Evolutionary conservation across 2,329 filamentous ascomycete species (phyloP).

Genomic region (Calonectria hawksworthii): DNA sequence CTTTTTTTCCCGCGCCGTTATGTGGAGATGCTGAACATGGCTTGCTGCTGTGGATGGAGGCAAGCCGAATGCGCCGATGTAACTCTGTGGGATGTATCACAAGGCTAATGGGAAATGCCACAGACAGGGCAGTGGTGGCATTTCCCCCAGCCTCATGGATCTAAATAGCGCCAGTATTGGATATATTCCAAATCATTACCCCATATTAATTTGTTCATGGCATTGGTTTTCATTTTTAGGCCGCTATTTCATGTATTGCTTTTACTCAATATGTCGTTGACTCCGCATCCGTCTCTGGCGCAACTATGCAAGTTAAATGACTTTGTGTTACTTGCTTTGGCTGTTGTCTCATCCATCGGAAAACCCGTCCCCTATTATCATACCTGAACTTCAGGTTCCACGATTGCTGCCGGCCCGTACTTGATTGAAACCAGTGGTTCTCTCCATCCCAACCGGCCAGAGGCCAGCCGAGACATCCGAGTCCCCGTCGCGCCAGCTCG

Average conservation of each 20-base stretch:
- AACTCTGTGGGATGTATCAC: not conserved
- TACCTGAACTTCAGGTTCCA: not conserved
- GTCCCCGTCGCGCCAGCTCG: not conserved
- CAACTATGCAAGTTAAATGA: not conserved
- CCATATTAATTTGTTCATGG: not conserved
- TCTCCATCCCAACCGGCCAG: not conserved
- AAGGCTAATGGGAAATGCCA: not conserved
- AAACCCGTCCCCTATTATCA: not conserved
- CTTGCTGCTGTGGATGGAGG: not conserved
- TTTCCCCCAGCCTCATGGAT: not conserved
- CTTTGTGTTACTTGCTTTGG: not conserved
- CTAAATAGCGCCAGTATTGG: not conserved
- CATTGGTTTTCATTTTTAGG: not conserved
- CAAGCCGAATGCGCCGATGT: not conserved
- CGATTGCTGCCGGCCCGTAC: not conserved
- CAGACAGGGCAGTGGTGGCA: not conserved
- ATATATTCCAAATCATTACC: not conserved
- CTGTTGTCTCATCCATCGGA: not conserved
- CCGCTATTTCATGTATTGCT: not conserved
- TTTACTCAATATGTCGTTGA: not conserved
- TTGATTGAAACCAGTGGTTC: not conserved
- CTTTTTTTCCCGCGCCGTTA: slow-evolving; percentile 3
- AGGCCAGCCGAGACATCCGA: slow-evolving; percentile 8
- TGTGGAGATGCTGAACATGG: not conserved
- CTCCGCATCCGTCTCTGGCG: not conserved